Conservation (phyloP, 2,329 filamentous ascomycete genomes). For the Fusarium mexicanum region DNA sequence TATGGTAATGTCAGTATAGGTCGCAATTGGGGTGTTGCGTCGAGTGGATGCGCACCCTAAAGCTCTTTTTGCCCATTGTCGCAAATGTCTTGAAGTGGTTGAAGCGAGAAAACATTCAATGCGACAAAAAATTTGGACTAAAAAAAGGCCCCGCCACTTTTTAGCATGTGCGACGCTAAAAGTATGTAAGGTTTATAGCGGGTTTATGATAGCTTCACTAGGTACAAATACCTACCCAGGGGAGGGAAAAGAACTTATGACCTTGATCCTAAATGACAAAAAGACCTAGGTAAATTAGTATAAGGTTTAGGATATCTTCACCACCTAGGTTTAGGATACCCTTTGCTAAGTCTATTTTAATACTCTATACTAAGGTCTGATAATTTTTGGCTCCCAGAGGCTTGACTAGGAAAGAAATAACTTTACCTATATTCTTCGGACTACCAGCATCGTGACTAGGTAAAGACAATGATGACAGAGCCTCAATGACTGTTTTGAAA, state of each 20-base stretch:
- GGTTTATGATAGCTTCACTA: background rate
- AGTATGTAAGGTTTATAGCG: constrained; percentile 14
- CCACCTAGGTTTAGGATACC: too few relatives aligned
- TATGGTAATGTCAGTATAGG: constrained; percentile 36
- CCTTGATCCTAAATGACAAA: too few relatives aligned
- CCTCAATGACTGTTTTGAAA: background rate
- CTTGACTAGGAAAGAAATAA: too few relatives aligned
- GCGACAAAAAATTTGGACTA: constrained; percentile 42
- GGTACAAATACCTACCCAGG: too few relatives aligned
- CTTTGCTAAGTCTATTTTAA: too few relatives aligned
- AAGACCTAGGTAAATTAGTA: too few relatives aligned
- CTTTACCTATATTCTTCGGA: too few relatives aligned
- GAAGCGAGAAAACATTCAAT: constrained; percentile 20
- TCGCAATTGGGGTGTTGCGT: constrained; percentile 15
- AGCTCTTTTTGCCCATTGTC: constrained; percentile 52
- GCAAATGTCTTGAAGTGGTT: constrained; percentile 39
- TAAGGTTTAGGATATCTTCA: too few relatives aligned
- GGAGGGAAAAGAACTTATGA: too few relatives aligned
- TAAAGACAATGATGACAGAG: background rate
- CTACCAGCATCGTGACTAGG: background rate
- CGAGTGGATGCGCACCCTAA: constrained; percentile 44
- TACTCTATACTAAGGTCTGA: too few relatives aligned
- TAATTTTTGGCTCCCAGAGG: too few relatives aligned
- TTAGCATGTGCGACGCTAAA: constrained; percentile 38
- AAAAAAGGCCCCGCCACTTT: constrained; percentile 37